Percentiles rank a stretch among this genome's conserved stretches.
These are phyloP conservation scores for Skeletonema menzelii DNA, from an alignment of 108 stramenopile species.

Conservation along the genomic window DNA sequence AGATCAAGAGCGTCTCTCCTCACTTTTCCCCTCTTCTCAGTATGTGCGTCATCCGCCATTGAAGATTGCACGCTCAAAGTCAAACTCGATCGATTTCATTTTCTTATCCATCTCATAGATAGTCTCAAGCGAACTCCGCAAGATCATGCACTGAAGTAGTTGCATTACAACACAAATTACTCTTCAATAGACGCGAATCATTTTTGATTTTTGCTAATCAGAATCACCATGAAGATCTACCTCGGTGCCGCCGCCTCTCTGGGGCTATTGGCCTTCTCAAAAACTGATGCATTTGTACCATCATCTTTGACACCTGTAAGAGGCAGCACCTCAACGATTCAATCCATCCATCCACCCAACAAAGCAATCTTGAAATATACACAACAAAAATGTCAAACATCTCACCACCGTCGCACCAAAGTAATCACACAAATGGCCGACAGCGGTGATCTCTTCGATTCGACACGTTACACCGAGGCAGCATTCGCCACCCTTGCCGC, in stretches of 20 bases:
- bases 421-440: background rate
- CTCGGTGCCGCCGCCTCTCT: background rate
- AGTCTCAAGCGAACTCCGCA: background rate
- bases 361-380: background rate
- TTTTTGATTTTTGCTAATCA: background rate
- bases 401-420: background rate
- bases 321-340: background rate
- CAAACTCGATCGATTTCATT: background rate
- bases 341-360: background rate
- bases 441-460: conserved; percentile 44
- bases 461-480: conserved; percentile 78
- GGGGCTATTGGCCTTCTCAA: background rate
- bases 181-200: background rate
- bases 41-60: background rate
- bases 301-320: background rate
- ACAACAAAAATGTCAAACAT: background rate
- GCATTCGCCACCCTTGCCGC: conserved; percentile 73
- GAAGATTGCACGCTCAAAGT: no score
- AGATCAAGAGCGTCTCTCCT: no score
- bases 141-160: background rate
- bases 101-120: no score
- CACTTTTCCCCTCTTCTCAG: no score
- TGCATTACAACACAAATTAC: background rate
- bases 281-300: background rate
- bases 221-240: background rate